A percentile compares a stretch with the other conserved stretches of the same genome.
Evolutionary conservation across 1,139 yeast species (phyloP).

Genomic region (Kodamaea plutei): DNA sequence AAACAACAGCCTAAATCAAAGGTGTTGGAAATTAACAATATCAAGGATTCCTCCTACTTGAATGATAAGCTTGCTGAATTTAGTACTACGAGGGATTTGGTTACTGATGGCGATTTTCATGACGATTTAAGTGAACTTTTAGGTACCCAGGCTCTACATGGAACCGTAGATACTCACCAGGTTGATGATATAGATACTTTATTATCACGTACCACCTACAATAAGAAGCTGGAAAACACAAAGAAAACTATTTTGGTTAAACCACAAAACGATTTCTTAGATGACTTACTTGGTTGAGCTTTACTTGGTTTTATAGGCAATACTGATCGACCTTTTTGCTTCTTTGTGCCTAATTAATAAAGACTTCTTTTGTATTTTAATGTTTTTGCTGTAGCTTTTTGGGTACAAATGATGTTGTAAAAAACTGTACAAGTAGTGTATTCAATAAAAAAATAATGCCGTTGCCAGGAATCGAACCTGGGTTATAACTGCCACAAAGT

Average conservation of each 20-base stretch:
- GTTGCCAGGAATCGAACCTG: conserved; percentile 55
- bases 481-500: conserved; percentile 46
- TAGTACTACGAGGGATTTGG: conserved; percentile 3
- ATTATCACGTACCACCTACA: neutral
- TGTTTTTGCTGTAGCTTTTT: too few relatives aligned
- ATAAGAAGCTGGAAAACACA: neutral
- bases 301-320: too few relatives aligned
- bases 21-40: conserved; percentile 39
- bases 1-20: conserved; percentile 12
- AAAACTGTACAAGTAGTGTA: too few relatives aligned
- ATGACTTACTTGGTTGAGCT: conserved; percentile 16
- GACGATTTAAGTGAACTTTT: conserved; percentile 7
- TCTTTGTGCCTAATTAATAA: too few relatives aligned
- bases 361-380: too few relatives aligned
- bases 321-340: too few relatives aligned
- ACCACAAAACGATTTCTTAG: conserved; percentile 13
- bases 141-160: conserved; percentile 2
- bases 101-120: conserved; percentile 6
- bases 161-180: neutral
- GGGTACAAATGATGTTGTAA: too few relatives aligned
- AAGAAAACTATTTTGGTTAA: conserved; percentile 1
- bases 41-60: conserved; percentile 23
- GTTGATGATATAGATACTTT: conserved; percentile 1
- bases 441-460: conserved; percentile 37
- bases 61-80: conserved; percentile 20